Conservation (phyloP, 805 yeast genomes). For the Yamadazyma endophytica region DNA sequence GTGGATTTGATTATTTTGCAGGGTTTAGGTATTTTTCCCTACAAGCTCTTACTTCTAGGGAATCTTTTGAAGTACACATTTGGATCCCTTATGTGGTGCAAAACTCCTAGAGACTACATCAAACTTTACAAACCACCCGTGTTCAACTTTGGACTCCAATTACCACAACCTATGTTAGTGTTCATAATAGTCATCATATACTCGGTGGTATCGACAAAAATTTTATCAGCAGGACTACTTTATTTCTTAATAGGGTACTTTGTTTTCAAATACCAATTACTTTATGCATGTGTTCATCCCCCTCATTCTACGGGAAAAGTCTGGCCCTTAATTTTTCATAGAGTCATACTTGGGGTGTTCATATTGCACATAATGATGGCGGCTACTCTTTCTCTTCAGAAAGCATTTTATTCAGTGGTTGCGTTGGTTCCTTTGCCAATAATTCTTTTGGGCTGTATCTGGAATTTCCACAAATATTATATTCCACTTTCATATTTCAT, state of each 20-base stretch:
- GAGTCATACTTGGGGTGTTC: conserved; percentile 75
- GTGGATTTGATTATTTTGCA: conserved; percentile 80
- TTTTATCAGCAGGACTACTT: conserved; percentile 75
- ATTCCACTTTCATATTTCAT: conserved; percentile 80
- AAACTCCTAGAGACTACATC: conserved; percentile 79
- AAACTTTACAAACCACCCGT: conserved; percentile 81
- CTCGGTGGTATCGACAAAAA: conserved; percentile 85
- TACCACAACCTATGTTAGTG: conserved; percentile 88
- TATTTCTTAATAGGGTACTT: conserved; percentile 84
- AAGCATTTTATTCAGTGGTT: conserved; percentile 72
- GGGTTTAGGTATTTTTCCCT: conserved; percentile 88
- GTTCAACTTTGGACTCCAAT: conserved; percentile 84
- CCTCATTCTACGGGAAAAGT: conserved; percentile 96
- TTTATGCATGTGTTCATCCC: conserved; percentile 89
- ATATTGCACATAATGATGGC: conserved; percentile 91
- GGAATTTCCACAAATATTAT: conserved; percentile 79
- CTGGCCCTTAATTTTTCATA: conserved; percentile 85
- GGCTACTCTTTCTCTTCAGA: conserved; percentile 78
- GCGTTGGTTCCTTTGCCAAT: conserved; percentile 74
- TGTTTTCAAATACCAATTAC: conserved; percentile 85
- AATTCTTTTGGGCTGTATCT: conserved; percentile 58
- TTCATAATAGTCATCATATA: conserved; percentile 81
- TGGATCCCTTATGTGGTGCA: conserved; percentile 53
- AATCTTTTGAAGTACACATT: conserved; percentile 68
- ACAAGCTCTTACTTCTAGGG: conserved; percentile 77